Percentiles rank a stretch among this genome's conserved stretches.
phyloP scores from a whole-genome alignment of 352 stramenopile species.

The Pythium sukuiense region DNA sequence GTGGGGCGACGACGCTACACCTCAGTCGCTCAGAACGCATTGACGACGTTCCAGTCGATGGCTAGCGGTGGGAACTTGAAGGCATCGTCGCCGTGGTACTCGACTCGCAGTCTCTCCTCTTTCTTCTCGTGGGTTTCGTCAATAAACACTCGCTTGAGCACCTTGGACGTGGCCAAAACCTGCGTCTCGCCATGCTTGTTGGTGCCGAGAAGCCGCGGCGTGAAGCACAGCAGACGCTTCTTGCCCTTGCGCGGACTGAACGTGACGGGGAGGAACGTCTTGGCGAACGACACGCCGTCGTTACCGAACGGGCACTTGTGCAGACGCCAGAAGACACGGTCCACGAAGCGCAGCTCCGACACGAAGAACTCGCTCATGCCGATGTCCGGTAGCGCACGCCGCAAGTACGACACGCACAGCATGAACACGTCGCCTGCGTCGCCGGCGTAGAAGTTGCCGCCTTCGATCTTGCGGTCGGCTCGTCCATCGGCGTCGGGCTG shows the following conservation, averaged over 20 bases:
- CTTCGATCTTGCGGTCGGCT: slow-evolving; percentile 2
- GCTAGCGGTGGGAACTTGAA: neutral
- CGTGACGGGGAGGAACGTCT: neutral
- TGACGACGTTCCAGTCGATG: slow-evolving; percentile 9
- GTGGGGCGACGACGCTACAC: neutral
- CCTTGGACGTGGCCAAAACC: slow-evolving; percentile 2
- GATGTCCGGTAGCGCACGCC: slow-evolving; percentile 17
- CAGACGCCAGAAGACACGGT: slow-evolving; percentile 11
- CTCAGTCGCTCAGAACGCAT: slow-evolving; percentile 1
- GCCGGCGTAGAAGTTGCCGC: slow-evolving; percentile 20
- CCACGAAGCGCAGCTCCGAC: slow-evolving; percentile 7
- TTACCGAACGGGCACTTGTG: slow-evolving; percentile 14
- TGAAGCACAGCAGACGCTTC: slow-evolving; percentile 7
- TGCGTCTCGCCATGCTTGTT: slow-evolving; percentile 2
- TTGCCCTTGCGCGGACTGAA: slow-evolving; percentile 1
- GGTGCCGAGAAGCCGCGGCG: neutral
- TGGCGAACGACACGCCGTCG: slow-evolving; percentile 2
- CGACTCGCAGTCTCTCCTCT: slow-evolving; percentile 7
- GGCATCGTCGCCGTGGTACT: slow-evolving; percentile 5
- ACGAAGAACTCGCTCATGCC: slow-evolving; percentile 1
- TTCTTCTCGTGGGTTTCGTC: neutral
- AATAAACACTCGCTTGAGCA: slow-evolving; percentile 11
- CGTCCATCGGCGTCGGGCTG: neutral
- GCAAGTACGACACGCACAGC: slow-evolving; percentile 17
- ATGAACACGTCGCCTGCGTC: neutral